Evolutionary conservation across 2,329 filamentous ascomycete genomes (phyloP).

Genomic region (Lecanicillium sp.): DNA sequence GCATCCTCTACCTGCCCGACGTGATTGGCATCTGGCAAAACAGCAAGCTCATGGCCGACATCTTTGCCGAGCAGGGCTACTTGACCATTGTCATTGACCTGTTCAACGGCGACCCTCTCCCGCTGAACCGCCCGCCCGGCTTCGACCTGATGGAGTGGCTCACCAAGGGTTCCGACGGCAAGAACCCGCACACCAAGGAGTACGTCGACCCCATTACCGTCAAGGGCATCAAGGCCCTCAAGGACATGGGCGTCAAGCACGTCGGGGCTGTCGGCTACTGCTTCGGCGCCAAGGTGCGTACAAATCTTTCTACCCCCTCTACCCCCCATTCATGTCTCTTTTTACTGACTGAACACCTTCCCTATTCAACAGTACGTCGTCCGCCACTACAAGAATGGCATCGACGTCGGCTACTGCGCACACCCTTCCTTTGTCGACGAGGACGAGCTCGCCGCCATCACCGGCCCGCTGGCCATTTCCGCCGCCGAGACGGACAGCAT

Average conservation of each 20-base stretch:
- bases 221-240: conserved; percentile 45
- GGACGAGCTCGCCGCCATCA: conserved; percentile 50
- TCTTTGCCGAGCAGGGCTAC: conserved; percentile 30
- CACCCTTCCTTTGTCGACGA: conserved; percentile 56
- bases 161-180: conserved; percentile 33
- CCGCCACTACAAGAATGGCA: conserved; percentile 51
- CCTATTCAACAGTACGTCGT: conserved; percentile 49
- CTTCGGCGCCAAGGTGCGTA: conserved; percentile 53
- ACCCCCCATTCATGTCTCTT: neutral
- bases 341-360: no score
- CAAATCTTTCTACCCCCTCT: neutral
- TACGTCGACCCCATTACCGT: conserved; percentile 25
- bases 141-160: conserved; percentile 27
- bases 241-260: conserved; percentile 39
- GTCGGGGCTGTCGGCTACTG: conserved; percentile 57
- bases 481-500: conserved; percentile 55
- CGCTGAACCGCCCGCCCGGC: conserved; percentile 16
- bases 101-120: conserved; percentile 28
- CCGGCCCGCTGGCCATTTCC: conserved; percentile 51
- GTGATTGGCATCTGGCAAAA: conserved; percentile 31
- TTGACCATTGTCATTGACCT: conserved; percentile 29
- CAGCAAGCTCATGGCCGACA: conserved; percentile 33
- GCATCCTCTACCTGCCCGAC: conserved; percentile 29
- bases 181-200: conserved; percentile 34
- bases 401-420: conserved; percentile 54